Evolutionary conservation across 2,329 filamentous ascomycete genomes (phyloP).

Genomic region (Trichoderma pleuroti): DNA sequence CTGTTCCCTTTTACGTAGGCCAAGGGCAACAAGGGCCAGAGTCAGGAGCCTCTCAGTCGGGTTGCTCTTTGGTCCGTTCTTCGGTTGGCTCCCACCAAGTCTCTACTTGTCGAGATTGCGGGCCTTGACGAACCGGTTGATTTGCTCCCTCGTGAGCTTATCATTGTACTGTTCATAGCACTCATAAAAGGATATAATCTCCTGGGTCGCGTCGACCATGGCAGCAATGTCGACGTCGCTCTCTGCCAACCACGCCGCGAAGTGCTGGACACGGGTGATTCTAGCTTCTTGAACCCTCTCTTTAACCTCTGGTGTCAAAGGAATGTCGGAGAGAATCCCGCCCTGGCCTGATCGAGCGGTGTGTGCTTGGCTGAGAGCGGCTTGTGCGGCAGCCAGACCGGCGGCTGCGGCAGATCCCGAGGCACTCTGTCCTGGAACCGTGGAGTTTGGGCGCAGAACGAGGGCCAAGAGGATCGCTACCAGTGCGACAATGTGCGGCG

Average conservation of each 20-base stretch:
- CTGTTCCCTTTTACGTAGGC: neutral
- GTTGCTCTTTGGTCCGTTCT: neutral
- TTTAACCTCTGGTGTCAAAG: constrained; percentile 32
- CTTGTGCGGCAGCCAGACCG: constrained; percentile 49
- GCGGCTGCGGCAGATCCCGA: constrained; percentile 35
- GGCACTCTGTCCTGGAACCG: constrained; percentile 29
- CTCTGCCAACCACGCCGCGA: constrained; percentile 77
- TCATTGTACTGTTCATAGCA: constrained; percentile 60
- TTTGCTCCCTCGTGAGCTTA: constrained; percentile 55
- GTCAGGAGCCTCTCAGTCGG: neutral
- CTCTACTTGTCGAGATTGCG: constrained; percentile 50
- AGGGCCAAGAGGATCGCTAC: constrained; percentile 80
- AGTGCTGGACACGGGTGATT: constrained; percentile 62
- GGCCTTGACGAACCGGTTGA: constrained; percentile 58
- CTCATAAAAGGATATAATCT: constrained; percentile 86
- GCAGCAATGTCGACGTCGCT: constrained; percentile 80
- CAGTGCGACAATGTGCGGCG: constrained; percentile 85
- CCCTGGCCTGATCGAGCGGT: constrained; percentile 27
- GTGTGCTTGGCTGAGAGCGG: constrained; percentile 48
- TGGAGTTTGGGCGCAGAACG: constrained; percentile 64
- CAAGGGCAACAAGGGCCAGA: neutral
- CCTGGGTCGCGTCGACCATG: constrained; percentile 85
- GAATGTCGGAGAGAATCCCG: constrained; percentile 19
- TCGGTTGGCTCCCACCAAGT: neutral
- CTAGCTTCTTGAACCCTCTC: constrained; percentile 52